Base-by-base conservation (phyloP, 1,284 basidiomycete species). In the Vanrija humicola region DNA sequence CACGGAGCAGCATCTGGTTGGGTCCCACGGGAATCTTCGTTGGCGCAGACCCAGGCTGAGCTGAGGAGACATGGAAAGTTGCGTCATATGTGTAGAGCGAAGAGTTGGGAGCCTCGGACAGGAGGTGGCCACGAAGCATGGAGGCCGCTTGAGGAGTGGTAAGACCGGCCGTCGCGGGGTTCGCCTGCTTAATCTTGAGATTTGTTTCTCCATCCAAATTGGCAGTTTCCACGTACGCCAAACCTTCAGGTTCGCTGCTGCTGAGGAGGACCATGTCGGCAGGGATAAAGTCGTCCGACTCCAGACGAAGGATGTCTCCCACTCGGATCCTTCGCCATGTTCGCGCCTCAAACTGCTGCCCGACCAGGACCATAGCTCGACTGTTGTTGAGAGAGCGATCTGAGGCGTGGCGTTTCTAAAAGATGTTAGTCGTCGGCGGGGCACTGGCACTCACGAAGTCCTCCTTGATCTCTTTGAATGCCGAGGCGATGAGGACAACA, bases 191-290 rank as follows among this genome's bases (percentile, higher is more conserved):
- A 78, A 98, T 98, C 80, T 98, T 99, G 64, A 98, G 82, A 70
- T 98, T 98, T 6, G 96, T 99, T 79, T 98, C 95, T 23, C 91
- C 95, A 68, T 98, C 96, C 21, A 99, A 81, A 74, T 99, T 98
- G 34, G 90, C 89, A 0, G 95, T 98, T 77, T 98, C 95, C 61
- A 98, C 90, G 69, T 98, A 98, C 67, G 94, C 97, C 44, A 98
- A 79, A 0, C 96, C 94, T 72, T 98, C 95, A 0, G 96, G 95
- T 73, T 98, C 96, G 66, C 89, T 92, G 39, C 89, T 91, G 63
- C 86, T 87, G 46, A 98, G 67, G 38, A 98, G 80, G 3, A 98
- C 75, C 70, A 98, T 82, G 76, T 98, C 96, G 6, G 96, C 95
- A 0, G 96, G 94, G 63, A 98, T 98, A 76, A 94, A 96, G 56